phyloP scores from a whole-genome alignment of 2,329 filamentous ascomycete genomes.

The Cercospora sp. region DNA sequence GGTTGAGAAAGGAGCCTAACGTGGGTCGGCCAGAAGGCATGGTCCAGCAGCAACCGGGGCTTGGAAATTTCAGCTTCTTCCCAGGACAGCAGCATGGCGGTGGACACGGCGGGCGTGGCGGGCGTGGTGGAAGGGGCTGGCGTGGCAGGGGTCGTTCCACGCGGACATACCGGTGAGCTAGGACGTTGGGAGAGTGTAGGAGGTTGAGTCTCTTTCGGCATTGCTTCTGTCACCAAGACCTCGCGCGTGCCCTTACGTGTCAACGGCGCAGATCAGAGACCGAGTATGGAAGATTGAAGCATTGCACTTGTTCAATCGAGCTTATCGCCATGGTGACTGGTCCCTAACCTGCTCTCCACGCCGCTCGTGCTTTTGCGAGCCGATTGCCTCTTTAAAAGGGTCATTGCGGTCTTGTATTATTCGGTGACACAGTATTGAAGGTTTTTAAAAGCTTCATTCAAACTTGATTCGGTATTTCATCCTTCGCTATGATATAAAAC shows the following conservation, averaged over 20 bases:
- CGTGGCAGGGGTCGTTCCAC: background rate
- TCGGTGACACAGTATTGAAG: background rate
- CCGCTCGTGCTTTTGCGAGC: too few species aligned
- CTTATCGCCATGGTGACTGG: too few species aligned
- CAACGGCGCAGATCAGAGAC: too few species aligned
- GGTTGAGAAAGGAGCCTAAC: slow-evolving; percentile 20
- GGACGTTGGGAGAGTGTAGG: background rate
- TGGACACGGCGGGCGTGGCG: slow-evolving; percentile 1
- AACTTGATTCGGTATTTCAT: background rate
- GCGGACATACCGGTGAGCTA: background rate
- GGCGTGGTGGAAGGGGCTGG: slow-evolving; percentile 9
- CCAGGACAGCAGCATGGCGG: slow-evolving; percentile 11
- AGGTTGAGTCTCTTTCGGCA: background rate
- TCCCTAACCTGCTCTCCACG: too few species aligned
- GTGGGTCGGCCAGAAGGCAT: slow-evolving; percentile 19
- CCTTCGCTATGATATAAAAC: background rate
- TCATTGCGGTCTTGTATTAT: too few species aligned
- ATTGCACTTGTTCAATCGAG: too few species aligned
- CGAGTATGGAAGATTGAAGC: too few species aligned
- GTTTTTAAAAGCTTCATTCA: background rate
- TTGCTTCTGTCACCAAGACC: too few species aligned
- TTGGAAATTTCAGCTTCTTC: slow-evolving; percentile 22
- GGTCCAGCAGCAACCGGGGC: background rate
- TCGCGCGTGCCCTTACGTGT: too few species aligned
- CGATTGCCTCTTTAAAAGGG: too few species aligned